Evolutionary conservation across 257 asterid species (phyloP).

Genomic region (Nemophila menziesii): DNA sequence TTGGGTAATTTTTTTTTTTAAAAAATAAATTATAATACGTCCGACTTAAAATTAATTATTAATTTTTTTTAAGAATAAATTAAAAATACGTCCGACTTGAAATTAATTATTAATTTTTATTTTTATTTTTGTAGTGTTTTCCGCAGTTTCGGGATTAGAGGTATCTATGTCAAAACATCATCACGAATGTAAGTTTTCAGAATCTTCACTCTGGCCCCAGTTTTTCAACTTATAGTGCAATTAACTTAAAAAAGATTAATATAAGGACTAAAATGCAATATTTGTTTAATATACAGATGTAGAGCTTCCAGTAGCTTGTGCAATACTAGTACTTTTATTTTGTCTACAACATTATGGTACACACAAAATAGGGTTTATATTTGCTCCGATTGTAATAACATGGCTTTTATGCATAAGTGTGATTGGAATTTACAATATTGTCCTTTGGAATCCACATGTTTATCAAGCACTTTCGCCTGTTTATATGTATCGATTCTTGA

Average conservation of each 20-base stretch:
- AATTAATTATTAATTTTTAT: no score
- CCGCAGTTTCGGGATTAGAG: constrained; percentile 13
- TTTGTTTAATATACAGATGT: constrained; percentile 16
- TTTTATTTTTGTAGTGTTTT: constrained; percentile 13
- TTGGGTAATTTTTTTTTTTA: no score
- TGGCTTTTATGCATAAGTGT: constrained; percentile 32
- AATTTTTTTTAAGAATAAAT: no score
- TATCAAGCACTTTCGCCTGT: constrained; percentile 31
- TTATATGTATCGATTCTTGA: constrained; percentile 26
- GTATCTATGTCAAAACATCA: constrained; percentile 13
- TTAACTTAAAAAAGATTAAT: no score
- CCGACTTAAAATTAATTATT: no score
- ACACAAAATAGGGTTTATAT: constrained; percentile 26
- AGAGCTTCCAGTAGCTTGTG: constrained; percentile 24
- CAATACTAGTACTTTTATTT: constrained; percentile 22
- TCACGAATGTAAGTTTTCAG: constrained; percentile 10
- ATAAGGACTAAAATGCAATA: not conserved
- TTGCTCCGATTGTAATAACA: constrained; percentile 26
- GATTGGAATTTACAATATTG: constrained; percentile 26
- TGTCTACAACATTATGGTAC: constrained; percentile 32
- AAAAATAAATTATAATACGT: no score
- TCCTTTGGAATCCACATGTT: constrained; percentile 26
- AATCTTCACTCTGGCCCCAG: no score
- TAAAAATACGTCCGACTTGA: no score
- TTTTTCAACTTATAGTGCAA: no score